Base-by-base conservation (phyloP, 176 grass and related monocot species). In the Eremochloa ophiuroides region DNA sequence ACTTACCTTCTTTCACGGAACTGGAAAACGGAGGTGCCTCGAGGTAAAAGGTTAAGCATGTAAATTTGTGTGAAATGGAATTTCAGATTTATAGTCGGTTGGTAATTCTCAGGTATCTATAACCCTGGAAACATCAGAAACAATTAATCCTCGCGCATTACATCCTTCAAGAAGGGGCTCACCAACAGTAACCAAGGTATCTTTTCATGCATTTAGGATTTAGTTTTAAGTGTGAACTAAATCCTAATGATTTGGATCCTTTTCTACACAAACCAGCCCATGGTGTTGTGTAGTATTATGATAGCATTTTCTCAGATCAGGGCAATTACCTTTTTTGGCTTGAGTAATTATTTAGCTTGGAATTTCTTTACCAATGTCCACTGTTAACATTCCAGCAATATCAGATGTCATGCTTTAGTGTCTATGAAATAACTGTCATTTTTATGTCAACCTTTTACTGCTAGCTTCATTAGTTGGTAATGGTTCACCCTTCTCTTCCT, bases 91-190 rank as follows among this genome's bases (percentile, higher is more conserved):
- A 70, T 81, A 62, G 79, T 41, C 4, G 18, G 70, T 60, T 69
- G 17, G 43, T 55, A 25, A 62, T 79, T 88, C 10, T 7, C 78
- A 99, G 96, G 93, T 99, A 72, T 91, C 89, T 34, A 30, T 99
- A 77, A 95, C 93, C 79, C 85, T 99, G 87, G 93, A 99, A 84
- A 95, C 85, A 62, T 89, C 96, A 83, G 96, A 99, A 89, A 89
- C 85, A 88, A 93, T 95, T 59, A 91, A 89, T 76, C 93, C 89
- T 62, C 84, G 63, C 61, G 83, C 89, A 68, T 74, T 99, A 78
- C 96, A 99, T 90, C 92, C 93, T 95, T 99, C 96, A 70, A 93
- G 96, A 88, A 95, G 82, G 77, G 61, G 76, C n/a, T 99, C 91
- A 12, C 87, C 96, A n/a, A 91, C 91, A 40, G 95, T 95, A 66